Evolutionary conservation across 1,284 basidiomycete species (phyloP).

Genomic region (Gomphus bonarii): DNA sequence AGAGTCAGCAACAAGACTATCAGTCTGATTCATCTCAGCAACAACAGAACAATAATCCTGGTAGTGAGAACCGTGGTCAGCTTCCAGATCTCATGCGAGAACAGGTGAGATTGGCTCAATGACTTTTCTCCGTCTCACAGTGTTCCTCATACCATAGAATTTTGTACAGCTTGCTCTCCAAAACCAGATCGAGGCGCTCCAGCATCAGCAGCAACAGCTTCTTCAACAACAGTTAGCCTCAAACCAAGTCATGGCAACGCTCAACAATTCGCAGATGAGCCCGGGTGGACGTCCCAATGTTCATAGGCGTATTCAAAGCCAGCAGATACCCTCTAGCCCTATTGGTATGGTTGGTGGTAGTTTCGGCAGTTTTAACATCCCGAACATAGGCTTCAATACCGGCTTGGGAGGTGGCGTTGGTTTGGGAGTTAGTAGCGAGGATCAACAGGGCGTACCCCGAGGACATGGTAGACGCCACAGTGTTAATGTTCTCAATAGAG

Average conservation of each 20-base stretch:
- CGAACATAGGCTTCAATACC: conserved; percentile 61
- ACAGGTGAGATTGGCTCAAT: conserved; percentile 43
- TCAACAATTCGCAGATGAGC: conserved; percentile 59
- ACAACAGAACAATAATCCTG: conserved; percentile 47
- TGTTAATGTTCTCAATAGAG: conserved; percentile 80
- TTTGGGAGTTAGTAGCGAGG: conserved; percentile 33
- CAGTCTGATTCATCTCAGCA: conserved; percentile 24
- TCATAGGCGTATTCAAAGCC: conserved; percentile 86
- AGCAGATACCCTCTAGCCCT: conserved; percentile 47
- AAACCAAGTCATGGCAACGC: conserved; percentile 54
- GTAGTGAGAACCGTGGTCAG: conserved; percentile 46
- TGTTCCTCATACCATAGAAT: neutral
- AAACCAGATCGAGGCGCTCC: conserved; percentile 82
- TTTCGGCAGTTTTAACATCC: conserved; percentile 35
- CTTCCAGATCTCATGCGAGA: conserved; percentile 83
- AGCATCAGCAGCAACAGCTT: conserved; percentile 81
- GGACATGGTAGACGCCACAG: conserved; percentile 91
- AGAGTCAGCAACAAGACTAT: conserved; percentile 35
- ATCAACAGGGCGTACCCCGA: conserved; percentile 55
- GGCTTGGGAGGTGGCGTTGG: conserved; percentile 46
- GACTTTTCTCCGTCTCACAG: neutral
- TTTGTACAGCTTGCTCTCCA: conserved; percentile 70
- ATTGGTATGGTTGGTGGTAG: conserved; percentile 38
- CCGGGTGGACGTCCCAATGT: conserved; percentile 42
- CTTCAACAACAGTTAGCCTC: conserved; percentile 81